Base-by-base conservation (phyloP, 1,139 yeast species). In the Nakaseomyces sp. region DNA sequence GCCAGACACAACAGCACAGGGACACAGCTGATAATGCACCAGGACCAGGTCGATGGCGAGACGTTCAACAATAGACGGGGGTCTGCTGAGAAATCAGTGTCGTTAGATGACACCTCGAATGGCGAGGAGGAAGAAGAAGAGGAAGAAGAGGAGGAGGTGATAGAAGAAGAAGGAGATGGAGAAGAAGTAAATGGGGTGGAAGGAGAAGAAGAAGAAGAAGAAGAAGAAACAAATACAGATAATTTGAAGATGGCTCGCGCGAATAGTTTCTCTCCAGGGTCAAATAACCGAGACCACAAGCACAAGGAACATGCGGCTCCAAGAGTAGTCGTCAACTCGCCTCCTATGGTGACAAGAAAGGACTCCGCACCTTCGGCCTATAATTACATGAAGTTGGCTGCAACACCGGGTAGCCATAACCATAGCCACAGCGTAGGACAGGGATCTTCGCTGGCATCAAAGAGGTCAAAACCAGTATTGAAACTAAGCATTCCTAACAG, bases 1-100 rank as follows among this genome's bases (percentile, higher is more conserved):
- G 28, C 28, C 10, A 20, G 38, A 10, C 38, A 35, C 28, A 20
- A 35, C 38, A 35, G 38, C 12, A 35, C 38, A 2, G 38, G 38
- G 5, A 35, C 26, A 5, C 28, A 20, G 13, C 28, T 35, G 38
- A 18, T 35, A 8, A 12, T 13, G 15, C 33, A 30, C 29, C 29
- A 26, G 29, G 29, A 22, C 25, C 8, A 26, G 29, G 12, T 10
- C 13, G 13, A 26, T 10, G 29, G 9, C 9, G 24, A 22, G 9
- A 22, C 24, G n/a, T 22, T 6, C 25, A 22, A 22, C 29, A 26
- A 26, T 26, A 26, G 13, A n/a, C 17, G 32, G 9, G 32, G 18
- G 6, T 17, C 18, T 13, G 10, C 32, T 15, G 32, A 29, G 18
- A 29, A 29, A n/a, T n/a, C 29, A 10, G 5, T n/a, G 8, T 26